Percentiles rank a stretch among this genome's conserved stretches.
Evolutionary conservation across 169 alveolate species (phyloP).

Genomic region (Cryptosporidium xiaoi): DNA sequence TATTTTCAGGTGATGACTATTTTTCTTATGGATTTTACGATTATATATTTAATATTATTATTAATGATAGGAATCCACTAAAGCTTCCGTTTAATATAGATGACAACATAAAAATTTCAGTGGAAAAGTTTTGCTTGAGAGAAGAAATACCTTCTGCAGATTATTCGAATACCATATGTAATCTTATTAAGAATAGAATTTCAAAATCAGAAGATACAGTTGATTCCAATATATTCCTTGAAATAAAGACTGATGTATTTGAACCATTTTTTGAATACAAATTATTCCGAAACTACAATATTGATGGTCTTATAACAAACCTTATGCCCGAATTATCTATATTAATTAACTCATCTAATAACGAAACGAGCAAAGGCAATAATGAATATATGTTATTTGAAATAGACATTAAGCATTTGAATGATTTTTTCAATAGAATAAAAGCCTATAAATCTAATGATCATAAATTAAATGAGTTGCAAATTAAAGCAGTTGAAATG

Average conservation of each 20-base stretch:
- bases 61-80: neutral
- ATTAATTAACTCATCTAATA: neutral
- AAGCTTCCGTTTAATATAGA: slow-evolving; percentile 44
- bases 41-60: neutral
- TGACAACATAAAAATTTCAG: slow-evolving; percentile 14
- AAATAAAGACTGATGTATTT: neutral
- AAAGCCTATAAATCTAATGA: neutral
- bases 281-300: slow-evolving; percentile 27
- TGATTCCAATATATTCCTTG: neutral
- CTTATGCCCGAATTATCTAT: neutral
- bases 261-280: slow-evolving; percentile 21
- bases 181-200: neutral
- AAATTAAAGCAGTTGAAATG: slow-evolving; percentile 41
- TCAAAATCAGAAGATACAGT: neutral
- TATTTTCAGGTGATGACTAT: slow-evolving; percentile 31
- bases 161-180: slow-evolving; percentile 15
- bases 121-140: slow-evolving; percentile 51
- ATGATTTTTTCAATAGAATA: slow-evolving; percentile 17
- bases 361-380: neutral
- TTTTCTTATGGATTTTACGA: slow-evolving; percentile 37
- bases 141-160: slow-evolving; percentile 17
- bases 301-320: slow-evolving; percentile 32
- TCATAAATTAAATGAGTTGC: neutral
- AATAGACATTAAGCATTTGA: slow-evolving; percentile 11
- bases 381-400: neutral